Conservation (phyloP, 2,329 filamentous ascomycete genomes). For the Albophoma yamanashiensis region DNA sequence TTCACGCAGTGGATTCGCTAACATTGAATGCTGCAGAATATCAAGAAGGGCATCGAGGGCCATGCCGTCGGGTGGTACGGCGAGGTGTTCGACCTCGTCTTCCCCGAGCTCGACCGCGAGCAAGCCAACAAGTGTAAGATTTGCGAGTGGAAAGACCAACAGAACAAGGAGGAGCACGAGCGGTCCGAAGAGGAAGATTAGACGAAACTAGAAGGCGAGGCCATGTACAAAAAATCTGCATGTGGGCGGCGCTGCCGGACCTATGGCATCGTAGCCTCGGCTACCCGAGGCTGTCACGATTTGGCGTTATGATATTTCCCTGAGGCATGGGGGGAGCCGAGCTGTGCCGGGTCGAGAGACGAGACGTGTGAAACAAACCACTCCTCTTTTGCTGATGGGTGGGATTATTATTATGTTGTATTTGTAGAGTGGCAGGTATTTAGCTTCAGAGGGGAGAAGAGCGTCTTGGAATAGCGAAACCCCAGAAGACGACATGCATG, state of each 20-base stretch:
- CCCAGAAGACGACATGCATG: not conserved
- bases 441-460: not conserved
- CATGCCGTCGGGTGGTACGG: slow-evolving; percentile 87
- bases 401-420: not conserved
- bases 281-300: slow-evolving; percentile 1
- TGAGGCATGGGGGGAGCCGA: not conserved
- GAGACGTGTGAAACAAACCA: not conserved
- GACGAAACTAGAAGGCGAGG: slow-evolving; percentile 3
- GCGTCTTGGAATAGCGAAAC: not conserved
- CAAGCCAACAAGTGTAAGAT: slow-evolving; percentile 66
- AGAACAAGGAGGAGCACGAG: slow-evolving; percentile 26
- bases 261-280: not conserved
- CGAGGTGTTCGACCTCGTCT: slow-evolving; percentile 87
- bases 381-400: not conserved
- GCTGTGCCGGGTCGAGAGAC: not conserved
- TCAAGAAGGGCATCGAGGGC: slow-evolving; percentile 92
- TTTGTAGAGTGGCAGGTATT: not conserved
- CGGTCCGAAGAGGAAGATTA: slow-evolving; percentile 24
- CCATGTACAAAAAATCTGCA: slow-evolving; percentile 1
- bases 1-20: not conserved
- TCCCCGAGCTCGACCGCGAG: slow-evolving; percentile 66
- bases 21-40: slow-evolving; percentile 54
- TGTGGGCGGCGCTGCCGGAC: slow-evolving; percentile 3
- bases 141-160: slow-evolving; percentile 39
- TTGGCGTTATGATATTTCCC: slow-evolving; percentile 4